Base-by-base conservation (phyloP, 2,329 filamentous ascomycete genomes). In the Helminthosporium solani region DNA sequence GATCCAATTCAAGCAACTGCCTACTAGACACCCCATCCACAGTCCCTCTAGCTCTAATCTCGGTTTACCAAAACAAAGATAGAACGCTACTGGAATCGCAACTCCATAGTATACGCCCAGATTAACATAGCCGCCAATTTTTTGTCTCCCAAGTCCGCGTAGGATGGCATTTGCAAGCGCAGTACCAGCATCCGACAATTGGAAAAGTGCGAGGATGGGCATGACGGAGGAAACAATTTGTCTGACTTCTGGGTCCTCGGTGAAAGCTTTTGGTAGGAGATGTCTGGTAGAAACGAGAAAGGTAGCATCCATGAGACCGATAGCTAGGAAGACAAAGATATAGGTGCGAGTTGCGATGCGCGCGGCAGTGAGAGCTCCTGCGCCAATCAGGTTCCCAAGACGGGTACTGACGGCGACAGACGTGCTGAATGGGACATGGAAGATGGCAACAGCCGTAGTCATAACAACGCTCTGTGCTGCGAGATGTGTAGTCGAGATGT, bases 401-500 rank as follows among this genome's bases (percentile, higher is more conserved):
- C 70, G 62, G 3, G 70, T 73, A 40, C 60, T 67, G 9, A 68
- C 68, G 11, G 66, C 65, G 15, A 70, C 67, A 7, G 66, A 68
- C 46, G 38, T 39, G 23, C 47, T 44, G 33, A 73, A 73, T 0
- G 70, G 69, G 5, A 73, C 63, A 47, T 73, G 70, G 47, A 66
- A 73, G 35, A 71, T 67, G n/a, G 67, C 56, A 12, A 67, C 61
- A 7, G 63, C 64, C 11, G 60, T 55, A 1, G 63, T 66, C 63
- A 67, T 69, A 31, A 70, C 56, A 9, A 69, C 61, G 45, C 49
- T 62, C 70, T 99, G 92, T 0, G 94, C 92, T 0, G 92, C 92
- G 1, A 97, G 80, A 53, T 88, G 84, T 12, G 85, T 84, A 1
- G 88, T 85, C 20, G 87, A 88, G 52, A 96, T 85, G 53, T 88